phyloP scores from a whole-genome alignment of 2,329 filamentous ascomycete genomes.

The Colletotrichum sidae region DNA sequence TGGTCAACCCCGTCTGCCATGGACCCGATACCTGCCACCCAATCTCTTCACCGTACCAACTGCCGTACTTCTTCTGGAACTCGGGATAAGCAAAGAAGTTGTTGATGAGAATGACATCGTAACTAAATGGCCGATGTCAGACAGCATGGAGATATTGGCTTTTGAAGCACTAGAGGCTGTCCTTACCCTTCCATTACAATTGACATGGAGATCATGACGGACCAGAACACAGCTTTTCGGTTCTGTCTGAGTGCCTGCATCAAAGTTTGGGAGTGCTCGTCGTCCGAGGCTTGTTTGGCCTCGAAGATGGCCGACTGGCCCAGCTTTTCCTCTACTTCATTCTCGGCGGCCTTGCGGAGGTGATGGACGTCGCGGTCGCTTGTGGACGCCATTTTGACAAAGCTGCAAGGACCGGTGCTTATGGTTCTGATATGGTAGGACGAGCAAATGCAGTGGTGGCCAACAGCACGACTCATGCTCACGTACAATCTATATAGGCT shows the following conservation, averaged over 20 bases:
- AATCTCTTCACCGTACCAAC: slow-evolving; percentile 45
- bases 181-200: slow-evolving; percentile 64
- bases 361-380: slow-evolving; percentile 24
- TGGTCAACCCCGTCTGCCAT: slow-evolving; percentile 65
- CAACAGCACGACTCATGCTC: no score
- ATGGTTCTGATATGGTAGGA: background rate
- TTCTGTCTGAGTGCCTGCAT: slow-evolving; percentile 45
- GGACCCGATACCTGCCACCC: slow-evolving; percentile 59
- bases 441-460: no score
- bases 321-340: slow-evolving; percentile 32
- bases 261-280: slow-evolving; percentile 43
- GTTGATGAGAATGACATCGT: slow-evolving; percentile 46
- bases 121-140: background rate
- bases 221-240: slow-evolving; percentile 52
- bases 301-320: slow-evolving; percentile 32
- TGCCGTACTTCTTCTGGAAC: slow-evolving; percentile 55
- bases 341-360: slow-evolving; percentile 27
- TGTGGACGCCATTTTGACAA: slow-evolving; percentile 9
- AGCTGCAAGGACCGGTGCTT: background rate
- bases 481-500: no score
- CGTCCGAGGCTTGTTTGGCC: slow-evolving; percentile 33
- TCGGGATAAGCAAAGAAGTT: slow-evolving; percentile 57
- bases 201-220: slow-evolving; percentile 53
- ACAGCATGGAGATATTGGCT: background rate
- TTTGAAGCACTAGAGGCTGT: background rate